Evolutionary conservation across 805 yeast species (phyloP), one percentile per base, ranked within the genome.

Genomic region (Candida maris): DNA sequence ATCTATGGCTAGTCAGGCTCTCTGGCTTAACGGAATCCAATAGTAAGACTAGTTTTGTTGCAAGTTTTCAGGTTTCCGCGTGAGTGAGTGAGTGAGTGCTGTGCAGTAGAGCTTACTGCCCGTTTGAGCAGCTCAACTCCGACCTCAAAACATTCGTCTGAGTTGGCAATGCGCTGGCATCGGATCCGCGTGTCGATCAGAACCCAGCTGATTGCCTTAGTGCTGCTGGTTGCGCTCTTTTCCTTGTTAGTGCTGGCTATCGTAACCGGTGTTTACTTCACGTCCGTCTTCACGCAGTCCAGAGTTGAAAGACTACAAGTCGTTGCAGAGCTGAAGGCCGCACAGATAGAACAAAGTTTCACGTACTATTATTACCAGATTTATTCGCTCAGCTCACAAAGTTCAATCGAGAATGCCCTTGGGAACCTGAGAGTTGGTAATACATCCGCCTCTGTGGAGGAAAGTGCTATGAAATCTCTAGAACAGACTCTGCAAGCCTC

Each of bases 311-410:
- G 88, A 38, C 64, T 88, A 18, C 75, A 75, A 49, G 85, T 85
- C 29, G 84, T 87, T 15, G 84, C 95, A 2, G 84, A 84, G 56
- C 65, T 88, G 38, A 87, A 86, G 57, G 77, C 91, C 0, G 74
- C 89, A 0, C 96, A 88, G 57, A 66, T 87, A 15, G 72, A 71
- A 37, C 96, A 86, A 59, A 73, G 77, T 27, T 63, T 85, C 39
- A 73, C 73, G 40, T 72, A 68, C 42, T 64, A 76, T 19, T 81
- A 77, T 55, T 84, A 80, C 52, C 94, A 86, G 57, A 72, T 80
- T 3, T 71, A 71, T 38, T 79, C 83, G 67, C 62, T 87, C 7
- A 64, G 85, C 1, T 67, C 77, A 3, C 71, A 80, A 47, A 84
- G 78, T 39, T 58, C 79, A 1, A 54, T 88, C 6, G 81, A 79